Conservation (phyloP, 768 basidiomycete genomes). For the Suillus sp. region DNA sequence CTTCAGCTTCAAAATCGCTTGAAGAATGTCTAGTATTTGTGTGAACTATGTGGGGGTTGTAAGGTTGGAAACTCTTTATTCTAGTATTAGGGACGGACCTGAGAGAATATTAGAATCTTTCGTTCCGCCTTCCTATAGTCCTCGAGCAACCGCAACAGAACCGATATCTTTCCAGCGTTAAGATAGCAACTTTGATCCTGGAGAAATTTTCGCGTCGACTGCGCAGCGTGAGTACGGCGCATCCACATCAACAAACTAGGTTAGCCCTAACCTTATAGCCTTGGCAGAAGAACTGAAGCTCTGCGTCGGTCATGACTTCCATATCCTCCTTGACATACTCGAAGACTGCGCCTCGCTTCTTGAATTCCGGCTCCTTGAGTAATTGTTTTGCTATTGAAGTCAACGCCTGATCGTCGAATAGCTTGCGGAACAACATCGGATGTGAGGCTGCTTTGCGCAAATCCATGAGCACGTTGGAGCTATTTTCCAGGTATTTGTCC, state of each 20-base stretch:
- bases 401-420: constrained; percentile 77
- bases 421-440: constrained; percentile 91
- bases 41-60: constrained; percentile 65
- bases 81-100: constrained; percentile 52
- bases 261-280: constrained; percentile 70
- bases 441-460: constrained; percentile 95
- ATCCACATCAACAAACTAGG: background rate
- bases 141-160: constrained; percentile 69
- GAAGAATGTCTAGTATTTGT: constrained; percentile 92
- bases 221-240: constrained; percentile 16
- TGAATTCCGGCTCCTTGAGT: constrained; percentile 91
- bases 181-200: constrained; percentile 76
- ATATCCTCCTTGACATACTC: constrained; percentile 95
- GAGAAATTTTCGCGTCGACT: constrained; percentile 76
- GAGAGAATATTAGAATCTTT: constrained; percentile 92
- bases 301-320: constrained; percentile 97
- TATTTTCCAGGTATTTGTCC: constrained; percentile 80
- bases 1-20: constrained; percentile 74
- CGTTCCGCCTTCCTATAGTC: constrained; percentile 68
- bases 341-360: constrained; percentile 75
- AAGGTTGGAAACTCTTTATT: constrained; percentile 5
- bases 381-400: constrained; percentile 77
- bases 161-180: constrained; percentile 85
- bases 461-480: constrained; percentile 95
- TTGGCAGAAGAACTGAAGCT: constrained; percentile 83